These are phyloP conservation scores for Biscutella laevigata DNA, from an alignment of 441 rosid genomes.

Conservation along the genomic window DNA sequence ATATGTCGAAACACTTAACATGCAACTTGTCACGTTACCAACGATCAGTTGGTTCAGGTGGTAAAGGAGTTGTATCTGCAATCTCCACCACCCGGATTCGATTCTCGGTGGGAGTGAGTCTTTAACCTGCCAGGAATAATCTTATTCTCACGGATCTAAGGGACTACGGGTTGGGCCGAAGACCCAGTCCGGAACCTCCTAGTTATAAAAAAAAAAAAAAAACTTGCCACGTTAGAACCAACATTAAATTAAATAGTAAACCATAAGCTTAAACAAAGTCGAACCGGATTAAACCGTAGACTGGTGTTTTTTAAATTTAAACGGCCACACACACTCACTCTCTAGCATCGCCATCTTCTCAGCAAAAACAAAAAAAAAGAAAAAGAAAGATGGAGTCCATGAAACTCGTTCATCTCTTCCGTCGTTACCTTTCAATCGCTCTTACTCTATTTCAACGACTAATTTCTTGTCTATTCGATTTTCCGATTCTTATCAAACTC, in stretches of 20 bases:
- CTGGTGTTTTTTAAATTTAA: slow-evolving; percentile 4
- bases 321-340: not conserved
- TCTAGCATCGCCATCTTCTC: not conserved
- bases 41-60: too few relatives aligned
- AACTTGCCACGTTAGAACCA: slow-evolving; percentile 20
- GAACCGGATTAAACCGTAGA: not conserved
- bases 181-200: too few relatives aligned
- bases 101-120: too few relatives aligned
- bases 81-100: too few relatives aligned
- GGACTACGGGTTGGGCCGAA: too few relatives aligned
- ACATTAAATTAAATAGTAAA: not conserved
- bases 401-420: slow-evolving; percentile 26
- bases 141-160: too few relatives aligned
- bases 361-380: not conserved
- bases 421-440: slow-evolving; percentile 29
- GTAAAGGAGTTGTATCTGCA: too few relatives aligned
- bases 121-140: too few relatives aligned
- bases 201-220: too few relatives aligned
- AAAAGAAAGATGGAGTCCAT: slow-evolving; percentile 28
- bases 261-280: not conserved
- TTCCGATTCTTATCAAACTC: slow-evolving; percentile 28
- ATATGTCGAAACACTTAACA: slow-evolving; percentile 17
- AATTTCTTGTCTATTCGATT: slow-evolving; percentile 13
- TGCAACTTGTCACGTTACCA: too few relatives aligned
- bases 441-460: slow-evolving; percentile 20